Evolutionary conservation across 2,329 filamentous ascomycete species (phyloP).

Genomic region (Ophiobolus disseminans): DNA sequence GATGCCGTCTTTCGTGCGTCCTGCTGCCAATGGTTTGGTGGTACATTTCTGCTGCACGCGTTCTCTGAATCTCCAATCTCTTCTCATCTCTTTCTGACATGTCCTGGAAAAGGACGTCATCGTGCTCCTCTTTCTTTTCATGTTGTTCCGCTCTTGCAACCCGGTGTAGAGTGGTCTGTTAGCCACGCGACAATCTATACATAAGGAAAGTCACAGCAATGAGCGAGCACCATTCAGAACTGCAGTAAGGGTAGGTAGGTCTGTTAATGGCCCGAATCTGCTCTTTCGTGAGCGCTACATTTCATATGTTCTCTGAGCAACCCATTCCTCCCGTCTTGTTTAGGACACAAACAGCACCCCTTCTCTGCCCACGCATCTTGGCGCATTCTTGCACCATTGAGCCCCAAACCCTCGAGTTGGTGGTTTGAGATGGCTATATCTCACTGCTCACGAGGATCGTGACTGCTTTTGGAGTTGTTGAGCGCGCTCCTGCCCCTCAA

Average conservation of each 20-base stretch:
- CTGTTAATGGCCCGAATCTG: not conserved
- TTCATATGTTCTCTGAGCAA: conserved; percentile 11
- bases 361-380: conserved; percentile 8
- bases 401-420: not conserved
- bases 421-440: conserved; percentile 3
- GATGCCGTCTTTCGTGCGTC: not conserved
- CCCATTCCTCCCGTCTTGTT: conserved; percentile 17
- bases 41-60: not conserved
- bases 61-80: not conserved
- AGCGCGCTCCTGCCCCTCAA: conserved; percentile 27
- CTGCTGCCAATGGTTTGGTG: too few relatives aligned
- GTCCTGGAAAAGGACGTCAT: too few relatives aligned
- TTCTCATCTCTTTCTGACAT: too few relatives aligned
- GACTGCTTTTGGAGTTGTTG: conserved; percentile 18
- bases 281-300: conserved; percentile 1
- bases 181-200: conserved; percentile 1
- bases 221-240: conserved; percentile 1
- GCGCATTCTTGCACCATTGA: conserved; percentile 15
- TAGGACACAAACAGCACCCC: conserved; percentile 11
- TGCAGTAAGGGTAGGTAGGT: not conserved
- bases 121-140: not conserved
- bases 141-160: too few relatives aligned
- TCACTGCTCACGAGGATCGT: conserved; percentile 19
- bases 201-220: conserved; percentile 7
- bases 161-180: conserved; percentile 3